These are phyloP conservation scores for Apophysomyces variabilis DNA, from an alignment of 371 early-diverging fungal genomes.

Conservation along the genomic window DNA sequence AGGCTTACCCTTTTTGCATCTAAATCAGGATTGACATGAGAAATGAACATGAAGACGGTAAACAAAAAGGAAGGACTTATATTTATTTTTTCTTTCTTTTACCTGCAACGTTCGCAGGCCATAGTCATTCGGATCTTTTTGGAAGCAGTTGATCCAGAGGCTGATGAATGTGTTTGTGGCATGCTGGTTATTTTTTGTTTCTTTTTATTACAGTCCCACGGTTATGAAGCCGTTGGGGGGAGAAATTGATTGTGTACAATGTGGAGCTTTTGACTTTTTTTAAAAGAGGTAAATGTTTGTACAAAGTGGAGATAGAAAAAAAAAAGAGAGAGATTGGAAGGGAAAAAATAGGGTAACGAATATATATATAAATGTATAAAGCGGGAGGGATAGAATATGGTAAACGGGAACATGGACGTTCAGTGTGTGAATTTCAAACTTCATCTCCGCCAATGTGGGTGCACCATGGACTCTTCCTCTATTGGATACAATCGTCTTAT, in stretches of 20 bases:
- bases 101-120: slow-evolving; percentile 61
- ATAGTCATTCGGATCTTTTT: slow-evolving; percentile 57
- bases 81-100: slow-evolving; percentile 11
- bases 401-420: slow-evolving; percentile 6
- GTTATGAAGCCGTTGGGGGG: slow-evolving; percentile 13
- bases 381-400: slow-evolving; percentile 6
- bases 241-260: slow-evolving; percentile 7
- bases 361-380: not conserved
- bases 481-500: not conserved
- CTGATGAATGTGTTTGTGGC: slow-evolving; percentile 9
- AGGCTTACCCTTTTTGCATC: slow-evolving; percentile 45
- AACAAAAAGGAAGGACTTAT: not conserved
- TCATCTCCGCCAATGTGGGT: slow-evolving; percentile 7
- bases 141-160: slow-evolving; percentile 26
- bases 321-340: not conserved
- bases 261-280: too few species aligned
- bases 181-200: not conserved
- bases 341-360: not conserved
- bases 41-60: not conserved
- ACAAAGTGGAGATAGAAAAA: not conserved
- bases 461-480: not conserved
- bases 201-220: slow-evolving; percentile 9
- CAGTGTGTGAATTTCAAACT: slow-evolving; percentile 11
- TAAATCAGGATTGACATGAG: slow-evolving; percentile 14
- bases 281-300: too few species aligned